These are phyloP conservation scores for Chrysanthemum lavandulifolium DNA, from an alignment of 129 eudicot genomes.

Conservation along the genomic window DNA sequence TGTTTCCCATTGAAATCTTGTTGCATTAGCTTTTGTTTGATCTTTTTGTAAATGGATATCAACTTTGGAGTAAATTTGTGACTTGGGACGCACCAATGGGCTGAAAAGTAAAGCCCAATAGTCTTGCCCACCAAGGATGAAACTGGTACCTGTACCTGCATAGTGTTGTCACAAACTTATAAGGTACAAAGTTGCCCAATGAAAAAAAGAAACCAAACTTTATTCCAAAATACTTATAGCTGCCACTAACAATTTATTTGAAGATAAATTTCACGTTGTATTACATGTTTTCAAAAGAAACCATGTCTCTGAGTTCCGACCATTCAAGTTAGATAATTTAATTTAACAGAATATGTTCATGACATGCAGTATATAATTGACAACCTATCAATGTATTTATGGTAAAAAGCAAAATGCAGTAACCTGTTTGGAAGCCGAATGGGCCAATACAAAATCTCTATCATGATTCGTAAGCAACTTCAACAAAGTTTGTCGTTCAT, in stretches of 20 bases:
- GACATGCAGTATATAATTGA: not conserved
- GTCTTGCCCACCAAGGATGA: conserved; percentile 63
- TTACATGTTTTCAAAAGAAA: too few species aligned
- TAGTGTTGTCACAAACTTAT: not conserved
- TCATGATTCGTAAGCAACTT: conserved; percentile 48
- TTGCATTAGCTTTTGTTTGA: conserved; percentile 40
- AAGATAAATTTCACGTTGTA: too few species aligned
- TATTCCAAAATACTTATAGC: too few species aligned
- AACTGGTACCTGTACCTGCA: conserved; percentile 44
- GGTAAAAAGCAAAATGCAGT: conserved; percentile 18
- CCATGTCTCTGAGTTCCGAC: too few species aligned
- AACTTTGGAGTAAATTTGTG: conserved; percentile 67
- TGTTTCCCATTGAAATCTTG: conserved; percentile 14
- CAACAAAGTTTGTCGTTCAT: conserved; percentile 59
- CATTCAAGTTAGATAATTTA: too few species aligned
- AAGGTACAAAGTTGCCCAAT: too few species aligned
- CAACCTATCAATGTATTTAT: not conserved
- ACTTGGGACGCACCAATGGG: conserved; percentile 82
- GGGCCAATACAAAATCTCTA: conserved; percentile 60
- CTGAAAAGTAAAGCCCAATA: conserved; percentile 82
- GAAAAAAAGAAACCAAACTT: too few species aligned
- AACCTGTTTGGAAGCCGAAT: conserved; percentile 46
- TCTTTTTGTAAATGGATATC: conserved; percentile 64
- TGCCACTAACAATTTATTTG: too few species aligned
- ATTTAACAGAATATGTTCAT: too few species aligned